Base-by-base conservation (phyloP, 768 basidiomycete genomes). In the Favolaschia claudopus region DNA sequence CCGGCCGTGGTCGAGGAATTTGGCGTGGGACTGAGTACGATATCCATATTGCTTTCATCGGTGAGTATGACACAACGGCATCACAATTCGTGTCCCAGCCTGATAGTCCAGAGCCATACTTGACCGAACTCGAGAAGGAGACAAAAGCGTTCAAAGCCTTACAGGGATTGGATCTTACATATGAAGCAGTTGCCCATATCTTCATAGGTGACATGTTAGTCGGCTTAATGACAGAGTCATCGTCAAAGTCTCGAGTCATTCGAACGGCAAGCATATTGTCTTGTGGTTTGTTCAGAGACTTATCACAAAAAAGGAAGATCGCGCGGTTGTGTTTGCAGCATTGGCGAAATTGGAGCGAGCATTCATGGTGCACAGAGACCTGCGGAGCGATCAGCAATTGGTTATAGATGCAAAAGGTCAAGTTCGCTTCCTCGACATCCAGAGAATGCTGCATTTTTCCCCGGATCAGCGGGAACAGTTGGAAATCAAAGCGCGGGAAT, bases 311-410 rank as follows among this genome's bases (percentile, higher is more conserved):
- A 10, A 61, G 57, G 33, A 37, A 1, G 62, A 63, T 51, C 62
- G 62, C 20, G 52, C 62, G 14, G 31, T 17, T 15, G 57, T 63
- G 7, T 63, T 39, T 25, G 57, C 62, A 15, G 62, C 57, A 13
- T 44, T 59, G 9, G 57, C 62, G 9, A 48, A 34, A 40, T 46
- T 63, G 1, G 62, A 63, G 37, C 52, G 62, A 36, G 47, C 39
- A 4, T 50, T 33, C 15, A 42, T 63, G 5, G 33, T 63, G 3
- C 27, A 55, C 10, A 1, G 0, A 5, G 7, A 7, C 28, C 24
- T 52, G 5, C 24, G 15, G 0, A 25, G 48, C 28, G 10, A 8
- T 19, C 12, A 37, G 2, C 32, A 28, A 43, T 39, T 63, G 27
- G 1, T 51, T 19, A 55, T 63, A 3, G 47, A 58, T 31, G 42